These are phyloP conservation scores for Limonium bicolor DNA, from an alignment of 148 eudicot genomes.

Conservation along the genomic window DNA sequence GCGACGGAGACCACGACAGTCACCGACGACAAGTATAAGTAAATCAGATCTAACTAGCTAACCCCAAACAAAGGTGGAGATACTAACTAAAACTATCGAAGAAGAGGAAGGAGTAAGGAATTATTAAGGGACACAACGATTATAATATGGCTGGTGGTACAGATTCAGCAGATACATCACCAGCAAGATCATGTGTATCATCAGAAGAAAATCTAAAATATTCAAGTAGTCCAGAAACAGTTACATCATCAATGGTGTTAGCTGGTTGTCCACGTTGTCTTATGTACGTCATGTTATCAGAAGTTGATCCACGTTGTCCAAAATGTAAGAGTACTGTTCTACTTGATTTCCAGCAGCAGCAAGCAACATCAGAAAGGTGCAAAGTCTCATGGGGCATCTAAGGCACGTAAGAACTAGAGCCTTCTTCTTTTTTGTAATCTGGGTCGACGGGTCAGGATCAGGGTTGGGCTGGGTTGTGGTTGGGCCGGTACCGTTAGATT, in stretches of 20 bases:
- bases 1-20: background rate
- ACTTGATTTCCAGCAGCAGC: slow-evolving; percentile 11
- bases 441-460: background rate
- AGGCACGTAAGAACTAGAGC: too few species aligned
- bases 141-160: background rate
- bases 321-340: slow-evolving; percentile 16
- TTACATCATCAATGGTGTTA: slow-evolving; percentile 10
- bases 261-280: slow-evolving; percentile 12
- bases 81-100: slow-evolving; percentile 4
- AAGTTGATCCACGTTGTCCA: slow-evolving; percentile 19
- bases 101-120: background rate
- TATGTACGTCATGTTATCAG: slow-evolving; percentile 19
- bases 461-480: background rate
- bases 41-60: too few species aligned
- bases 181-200: slow-evolving; percentile 11
- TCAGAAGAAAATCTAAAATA: slow-evolving; percentile 10
- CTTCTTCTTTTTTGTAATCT: background rate
- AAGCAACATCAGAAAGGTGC: too few species aligned
- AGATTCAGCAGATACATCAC: slow-evolving; percentile 10
- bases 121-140: too few species aligned
- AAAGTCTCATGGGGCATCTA: too few species aligned
- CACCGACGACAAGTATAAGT: background rate
- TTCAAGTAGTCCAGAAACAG: slow-evolving; percentile 12
- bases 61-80: background rate
- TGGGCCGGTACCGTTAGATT: background rate